Evolutionary conservation across 139 green algal genomes (phyloP), one percentile per base, ranked within the genome.

Genomic region (Nannochloris sp.): DNA sequence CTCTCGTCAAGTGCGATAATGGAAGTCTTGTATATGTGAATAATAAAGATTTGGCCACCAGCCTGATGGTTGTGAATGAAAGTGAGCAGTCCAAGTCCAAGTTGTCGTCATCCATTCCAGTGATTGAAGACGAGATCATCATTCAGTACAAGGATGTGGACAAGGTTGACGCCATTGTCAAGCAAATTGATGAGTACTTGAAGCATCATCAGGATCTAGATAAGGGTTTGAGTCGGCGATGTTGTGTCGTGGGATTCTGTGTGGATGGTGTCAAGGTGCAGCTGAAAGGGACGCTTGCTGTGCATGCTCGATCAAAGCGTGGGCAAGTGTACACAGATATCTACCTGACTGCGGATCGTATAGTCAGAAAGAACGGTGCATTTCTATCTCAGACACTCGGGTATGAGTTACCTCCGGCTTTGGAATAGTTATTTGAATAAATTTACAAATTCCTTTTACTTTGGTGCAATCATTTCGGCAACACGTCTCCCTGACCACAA

Each of bases 401-500:
- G 7, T 8, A 29, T 43, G 18, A 54, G 61, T 18, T 68, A 5
- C 61, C 61, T 56, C 61, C 61, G 5, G 21, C 57, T 18, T 25
- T 64, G 57, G 23, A 21, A 53, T 53, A 21, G 24, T 53, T 10
- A 24, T 12, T 3, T 53, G n/a, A 64, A 51, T 55, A 31, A 21
- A 57, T 56, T 11, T 19, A 66, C 51, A 14, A 23, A 27, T 27
- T 44, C 51, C 5, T 24, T 50, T 27, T 19, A 70, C 15, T 10
- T 64, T 60, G 16, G 31, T 48, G 23, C 90, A 40, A 95, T 59
- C 4, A 83, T 83, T 66, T 95, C 87, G 4, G 87, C 90, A 3
- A 86, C 88, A n/a, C 83, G 56, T 37, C 82, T 56, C 3, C 87
- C 90, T 14, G 71, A 85, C 63, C 68, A 68, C 31, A 97, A 71